Percentiles rank a stretch among this genome's conserved stretches.
phyloP scores from a whole-genome alignment of 768 basidiomycete species.

The Leccinum aurantiacum region DNA sequence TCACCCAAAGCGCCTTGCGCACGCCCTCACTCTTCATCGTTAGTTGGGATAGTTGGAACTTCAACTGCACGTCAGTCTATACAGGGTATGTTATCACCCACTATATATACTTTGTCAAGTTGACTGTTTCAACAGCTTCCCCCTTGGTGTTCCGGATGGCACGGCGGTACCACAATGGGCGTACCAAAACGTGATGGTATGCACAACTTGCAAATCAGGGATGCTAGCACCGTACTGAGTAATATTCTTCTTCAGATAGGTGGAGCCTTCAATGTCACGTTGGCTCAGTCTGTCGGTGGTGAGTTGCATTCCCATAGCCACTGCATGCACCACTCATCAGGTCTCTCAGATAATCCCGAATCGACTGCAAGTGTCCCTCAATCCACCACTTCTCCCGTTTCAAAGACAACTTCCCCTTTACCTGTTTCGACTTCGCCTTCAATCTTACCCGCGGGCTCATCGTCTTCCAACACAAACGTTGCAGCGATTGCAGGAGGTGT shows the following conservation, averaged over 20 bases:
- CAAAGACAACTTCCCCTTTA: too few species aligned
- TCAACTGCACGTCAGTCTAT: slow-evolving; percentile 45
- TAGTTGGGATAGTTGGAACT: slow-evolving; percentile 55
- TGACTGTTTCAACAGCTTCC: slow-evolving; percentile 38
- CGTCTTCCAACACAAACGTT: background rate
- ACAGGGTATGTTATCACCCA: slow-evolving; percentile 17
- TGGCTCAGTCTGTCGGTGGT: too few species aligned
- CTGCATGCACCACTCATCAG: too few species aligned
- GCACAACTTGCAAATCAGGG: slow-evolving; percentile 12
- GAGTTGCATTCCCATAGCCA: too few species aligned
- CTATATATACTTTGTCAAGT: background rate
- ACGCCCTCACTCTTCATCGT: slow-evolving; percentile 3
- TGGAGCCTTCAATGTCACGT: slow-evolving; percentile 44
- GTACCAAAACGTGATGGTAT: slow-evolving; percentile 51
- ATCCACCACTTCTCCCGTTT: too few species aligned
- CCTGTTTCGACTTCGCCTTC: too few species aligned
- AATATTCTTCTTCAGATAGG: slow-evolving; percentile 28
- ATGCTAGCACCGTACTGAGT: slow-evolving; percentile 7
- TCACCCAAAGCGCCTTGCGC: background rate
- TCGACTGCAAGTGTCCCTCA: too few species aligned
- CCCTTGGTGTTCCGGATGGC: slow-evolving; percentile 45
- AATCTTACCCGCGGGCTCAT: slow-evolving; percentile 2
- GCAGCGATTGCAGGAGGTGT: too few species aligned
- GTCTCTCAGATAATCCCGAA: too few species aligned
- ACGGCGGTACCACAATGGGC: slow-evolving; percentile 64